Conservation (phyloP, 129 eudicot species). For the Pittosporum tobira region DNA sequence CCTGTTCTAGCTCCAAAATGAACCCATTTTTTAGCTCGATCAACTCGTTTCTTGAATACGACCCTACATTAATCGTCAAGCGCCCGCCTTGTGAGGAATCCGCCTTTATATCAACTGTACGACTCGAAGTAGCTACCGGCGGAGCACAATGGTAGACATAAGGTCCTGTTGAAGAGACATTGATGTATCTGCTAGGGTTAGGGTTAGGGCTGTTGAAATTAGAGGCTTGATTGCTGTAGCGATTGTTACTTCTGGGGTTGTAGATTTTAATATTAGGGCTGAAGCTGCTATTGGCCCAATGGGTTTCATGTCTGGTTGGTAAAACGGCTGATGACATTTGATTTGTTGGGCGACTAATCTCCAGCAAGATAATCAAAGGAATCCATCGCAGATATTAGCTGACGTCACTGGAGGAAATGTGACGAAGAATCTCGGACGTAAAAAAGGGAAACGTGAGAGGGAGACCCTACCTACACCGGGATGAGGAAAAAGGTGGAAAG, state of each 20-base stretch:
- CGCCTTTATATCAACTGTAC: not conserved
- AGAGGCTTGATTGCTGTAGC: not conserved
- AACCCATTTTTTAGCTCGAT: conserved; percentile 29
- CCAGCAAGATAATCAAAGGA: conserved; percentile 27
- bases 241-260: conserved; percentile 1
- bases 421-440: not conserved
- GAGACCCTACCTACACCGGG: conserved; percentile 11
- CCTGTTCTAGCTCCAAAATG: conserved; percentile 35
- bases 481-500: not conserved
- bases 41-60: conserved; percentile 39
- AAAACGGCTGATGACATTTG: conserved; percentile 50
- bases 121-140: conserved; percentile 8
- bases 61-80: conserved; percentile 27
- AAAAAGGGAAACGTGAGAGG: conserved; percentile 12
- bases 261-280: conserved; percentile 18
- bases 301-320: conserved; percentile 20
- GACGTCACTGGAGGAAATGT: not conserved
- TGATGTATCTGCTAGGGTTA: conserved; percentile 12
- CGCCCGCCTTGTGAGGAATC: conserved; percentile 16
- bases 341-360: conserved; percentile 12
- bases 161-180: conserved; percentile 4
- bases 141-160: not conserved
- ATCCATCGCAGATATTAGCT: conserved; percentile 12
- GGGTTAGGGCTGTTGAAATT: conserved; percentile 28
- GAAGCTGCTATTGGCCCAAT: conserved; percentile 13